Percentiles rank a stretch among this genome's conserved stretches.
Conservation (phyloP, 257 asterid genomes). For the Gentiana macrophylla region DNA sequence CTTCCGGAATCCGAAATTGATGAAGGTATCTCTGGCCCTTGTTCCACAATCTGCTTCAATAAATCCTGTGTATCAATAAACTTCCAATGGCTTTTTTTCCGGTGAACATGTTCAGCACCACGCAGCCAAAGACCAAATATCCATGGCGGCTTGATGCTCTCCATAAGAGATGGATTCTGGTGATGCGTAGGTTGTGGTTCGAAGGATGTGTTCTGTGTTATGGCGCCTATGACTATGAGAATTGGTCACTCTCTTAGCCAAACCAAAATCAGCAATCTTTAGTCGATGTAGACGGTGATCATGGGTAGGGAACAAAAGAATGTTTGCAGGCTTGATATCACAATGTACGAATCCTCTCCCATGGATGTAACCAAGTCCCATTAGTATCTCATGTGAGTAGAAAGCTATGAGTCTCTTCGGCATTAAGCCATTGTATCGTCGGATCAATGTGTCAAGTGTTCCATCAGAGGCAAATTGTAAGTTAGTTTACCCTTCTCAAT, state of each 20-base stretch:
- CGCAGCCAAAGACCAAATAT: slow-evolving; percentile 13
- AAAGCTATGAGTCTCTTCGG: background rate
- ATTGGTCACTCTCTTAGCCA: background rate
- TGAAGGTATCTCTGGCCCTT: background rate
- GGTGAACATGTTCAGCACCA: slow-evolving; percentile 6
- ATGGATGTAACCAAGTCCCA: background rate
- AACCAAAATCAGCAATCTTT: slow-evolving; percentile 15
- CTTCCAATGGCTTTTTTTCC: slow-evolving; percentile 1
- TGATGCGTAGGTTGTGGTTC: background rate
- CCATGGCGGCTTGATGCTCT: background rate
- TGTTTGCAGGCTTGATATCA: slow-evolving; percentile 12
- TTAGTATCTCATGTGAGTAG: background rate
- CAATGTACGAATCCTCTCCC: slow-evolving; percentile 6
- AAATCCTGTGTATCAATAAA: background rate
- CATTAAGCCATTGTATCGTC: background rate
- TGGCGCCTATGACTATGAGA: too few relatives aligned
- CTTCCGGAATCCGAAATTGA: too few relatives aligned
- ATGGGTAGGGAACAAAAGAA: background rate
- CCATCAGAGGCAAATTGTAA: background rate
- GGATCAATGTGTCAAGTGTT: slow-evolving; percentile 1
- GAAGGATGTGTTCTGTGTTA: background rate
- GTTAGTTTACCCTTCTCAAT: background rate
- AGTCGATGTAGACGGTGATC: background rate
- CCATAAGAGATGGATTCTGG: slow-evolving; percentile 5
- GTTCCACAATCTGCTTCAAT: background rate